Base-by-base conservation (phyloP, 2,329 filamentous ascomycete genomes). In the Xylaria sp. region DNA sequence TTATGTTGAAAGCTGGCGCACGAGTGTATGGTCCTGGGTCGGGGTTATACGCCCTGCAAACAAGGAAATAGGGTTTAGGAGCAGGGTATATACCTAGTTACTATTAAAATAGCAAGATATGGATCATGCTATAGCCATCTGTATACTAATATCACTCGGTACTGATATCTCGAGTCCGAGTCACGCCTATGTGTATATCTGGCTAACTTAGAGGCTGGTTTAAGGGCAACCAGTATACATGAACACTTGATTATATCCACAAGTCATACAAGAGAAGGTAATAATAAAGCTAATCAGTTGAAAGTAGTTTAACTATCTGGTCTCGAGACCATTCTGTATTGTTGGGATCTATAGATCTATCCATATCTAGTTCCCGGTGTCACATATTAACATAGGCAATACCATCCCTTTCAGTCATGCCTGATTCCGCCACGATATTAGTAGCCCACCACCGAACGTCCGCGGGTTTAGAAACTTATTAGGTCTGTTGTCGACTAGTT, bases 381-480 rank as follows among this genome's bases (percentile, higher is more conserved):
- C 13, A 25, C 44, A 60, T n/a, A 64, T 37, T 25, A 34, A 46
- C 34, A 28, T 20, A 25, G 23, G 20, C 37, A 48, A 55, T 51
- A n/a, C 7, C 13, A 20, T 25, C 44, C 23, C 48, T 18, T 54
- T 15, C 25, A 50, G 13, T 8, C 20, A 12, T 20, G 15, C 20
- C 48, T 20, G 34, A 15, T 46, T 34, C 13, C 18, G 8, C 18
- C 34, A 23, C 39, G 37, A 46, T 2, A 25, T 44, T 2, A 41
- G 25, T 13, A 32, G 2, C 48, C 28, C 6, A 41, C 34, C 20
- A 28, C 20, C 18, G 12, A 52, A 3, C 37, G 15, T 20, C 10
- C 3, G 9, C 48, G 0, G n/a, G n/a, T 28, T 66, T 75, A 78
- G 56, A 78, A 77, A 58, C 77, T 78, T 69, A 78, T 70, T 1